A percentile compares a stretch with the other conserved stretches of the same genome.
Evolutionary conservation across 495 filamentous ascomycete species (phyloP).

Genomic region (Tuber aestivum): DNA sequence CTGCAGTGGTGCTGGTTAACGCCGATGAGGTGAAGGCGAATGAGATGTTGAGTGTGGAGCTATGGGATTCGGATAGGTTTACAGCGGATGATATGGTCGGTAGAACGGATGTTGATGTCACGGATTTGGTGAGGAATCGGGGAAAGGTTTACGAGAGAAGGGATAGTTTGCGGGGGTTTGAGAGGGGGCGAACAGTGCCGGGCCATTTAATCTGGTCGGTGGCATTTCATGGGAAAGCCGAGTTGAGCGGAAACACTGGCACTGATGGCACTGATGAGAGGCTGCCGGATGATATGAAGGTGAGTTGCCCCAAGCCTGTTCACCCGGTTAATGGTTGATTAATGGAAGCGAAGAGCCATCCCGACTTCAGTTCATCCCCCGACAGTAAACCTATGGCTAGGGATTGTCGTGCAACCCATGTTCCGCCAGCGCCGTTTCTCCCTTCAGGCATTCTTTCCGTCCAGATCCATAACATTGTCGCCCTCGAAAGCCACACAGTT

Average conservation of each 20-base stretch:
- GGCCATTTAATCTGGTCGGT: conserved; percentile 64
- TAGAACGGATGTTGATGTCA: conserved; percentile 60
- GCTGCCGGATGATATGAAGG: conserved; percentile 35
- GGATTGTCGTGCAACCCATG: conserved; percentile 52
- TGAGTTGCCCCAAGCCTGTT: neutral
- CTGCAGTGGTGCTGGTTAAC: conserved; percentile 57
- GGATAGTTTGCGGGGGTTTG: conserved; percentile 57
- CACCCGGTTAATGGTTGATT: neutral
- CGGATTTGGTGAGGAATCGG: conserved; percentile 54
- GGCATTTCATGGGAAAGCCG: conserved; percentile 61
- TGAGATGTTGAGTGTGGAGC: conserved; percentile 60
- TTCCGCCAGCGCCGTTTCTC: conserved; percentile 53
- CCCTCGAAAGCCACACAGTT: conserved; percentile 55
- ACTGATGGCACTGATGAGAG: conserved; percentile 52
- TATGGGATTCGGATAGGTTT: conserved; percentile 66
- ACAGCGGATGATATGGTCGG: conserved; percentile 70
- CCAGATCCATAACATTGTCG: conserved; percentile 67
- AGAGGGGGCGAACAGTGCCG: conserved; percentile 60
- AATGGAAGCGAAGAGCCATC: neutral
- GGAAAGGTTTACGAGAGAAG: conserved; percentile 53
- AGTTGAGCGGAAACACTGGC: conserved; percentile 51
- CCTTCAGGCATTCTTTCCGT: conserved; percentile 61
- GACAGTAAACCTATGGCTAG: conserved; percentile 48
- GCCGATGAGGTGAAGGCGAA: conserved; percentile 65
- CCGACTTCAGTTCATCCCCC: conserved; percentile 7